Conservation (phyloP, 345 rosid species). For the Linum usitatissimum region DNA sequence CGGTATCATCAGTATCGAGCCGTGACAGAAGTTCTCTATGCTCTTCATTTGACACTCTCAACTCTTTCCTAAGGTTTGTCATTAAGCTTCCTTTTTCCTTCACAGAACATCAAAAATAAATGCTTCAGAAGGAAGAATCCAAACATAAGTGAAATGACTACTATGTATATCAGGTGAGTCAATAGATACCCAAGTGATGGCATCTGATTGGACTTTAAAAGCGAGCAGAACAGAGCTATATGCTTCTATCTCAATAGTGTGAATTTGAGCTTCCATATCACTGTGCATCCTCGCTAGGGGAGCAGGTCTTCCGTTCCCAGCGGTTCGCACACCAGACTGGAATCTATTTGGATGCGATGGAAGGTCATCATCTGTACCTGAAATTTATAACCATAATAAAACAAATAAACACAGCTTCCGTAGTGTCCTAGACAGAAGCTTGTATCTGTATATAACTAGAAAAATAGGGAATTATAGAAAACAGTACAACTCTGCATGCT, state of each 20-base stretch:
- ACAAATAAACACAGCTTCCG: neutral
- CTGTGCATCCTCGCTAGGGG: constrained; percentile 60
- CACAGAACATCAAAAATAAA: constrained; percentile 24
- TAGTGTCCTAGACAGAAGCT: too few relatives aligned
- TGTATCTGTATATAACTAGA: too few relatives aligned
- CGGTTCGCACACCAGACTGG: constrained; percentile 45
- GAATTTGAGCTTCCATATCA: constrained; percentile 86
- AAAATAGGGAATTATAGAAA: too few relatives aligned
- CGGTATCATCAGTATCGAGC: constrained; percentile 65
- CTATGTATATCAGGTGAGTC: constrained; percentile 9
- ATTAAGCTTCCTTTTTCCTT: constrained; percentile 87
- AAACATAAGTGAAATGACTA: constrained; percentile 14
- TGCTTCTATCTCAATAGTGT: constrained; percentile 81
- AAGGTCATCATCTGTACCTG: constrained; percentile 86
- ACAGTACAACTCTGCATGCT: neutral
- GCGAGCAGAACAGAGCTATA: constrained; percentile 73
- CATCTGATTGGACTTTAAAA: constrained; percentile 93
- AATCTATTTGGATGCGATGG: constrained; percentile 61
- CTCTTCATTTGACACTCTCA: constrained; percentile 75
- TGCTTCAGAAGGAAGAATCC: constrained; percentile 28
- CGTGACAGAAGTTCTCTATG: constrained; percentile 72
- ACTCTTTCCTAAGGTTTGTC: constrained; percentile 75
- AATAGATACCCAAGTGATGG: constrained; percentile 74
- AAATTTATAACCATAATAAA: constrained; percentile 5
- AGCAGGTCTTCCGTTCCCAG: constrained; percentile 55